These are phyloP conservation scores for Fomitopsis betulina DNA, from an alignment of 1,284 basidiomycete species.

Conservation along the genomic window DNA sequence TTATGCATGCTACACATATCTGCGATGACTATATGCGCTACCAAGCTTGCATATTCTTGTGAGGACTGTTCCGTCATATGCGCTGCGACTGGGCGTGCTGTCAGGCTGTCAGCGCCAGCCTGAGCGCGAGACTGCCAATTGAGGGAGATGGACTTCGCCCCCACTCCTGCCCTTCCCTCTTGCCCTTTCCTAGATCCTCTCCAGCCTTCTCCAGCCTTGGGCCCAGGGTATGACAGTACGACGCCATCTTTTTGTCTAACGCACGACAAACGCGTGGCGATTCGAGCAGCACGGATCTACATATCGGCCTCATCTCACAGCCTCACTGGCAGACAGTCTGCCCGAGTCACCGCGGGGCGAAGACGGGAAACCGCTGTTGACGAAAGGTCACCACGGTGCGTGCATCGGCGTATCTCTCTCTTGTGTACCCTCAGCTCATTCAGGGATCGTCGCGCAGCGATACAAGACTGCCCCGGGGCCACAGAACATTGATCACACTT, in stretches of 20 bases:
- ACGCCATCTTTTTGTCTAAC: not conserved
- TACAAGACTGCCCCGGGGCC: not conserved
- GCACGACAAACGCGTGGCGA: not conserved
- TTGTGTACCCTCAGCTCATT: not conserved
- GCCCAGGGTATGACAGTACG: not conserved
- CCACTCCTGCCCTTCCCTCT: not conserved
- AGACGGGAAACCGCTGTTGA: not conserved
- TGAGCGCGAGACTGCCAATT: not conserved
- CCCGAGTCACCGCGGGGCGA: not conserved
- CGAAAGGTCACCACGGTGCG: not conserved
- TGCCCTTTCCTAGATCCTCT: not conserved
- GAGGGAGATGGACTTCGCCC: not conserved
- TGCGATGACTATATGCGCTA: too few species aligned
- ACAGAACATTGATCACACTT: not conserved
- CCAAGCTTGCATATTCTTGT: too few species aligned
- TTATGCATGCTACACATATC: too few species aligned
- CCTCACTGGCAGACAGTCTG: not conserved
- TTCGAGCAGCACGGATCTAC: not conserved
- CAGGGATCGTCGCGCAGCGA: not conserved
- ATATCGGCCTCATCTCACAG: constrained; percentile 1
- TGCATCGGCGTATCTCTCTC: not conserved
- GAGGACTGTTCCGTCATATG: too few species aligned
- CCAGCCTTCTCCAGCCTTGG: not conserved
- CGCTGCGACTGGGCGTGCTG: not conserved
- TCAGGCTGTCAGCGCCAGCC: not conserved